Evolutionary conservation across 2,329 filamentous ascomycete genomes (phyloP).

Genomic region (Pyricularia grisea): DNA sequence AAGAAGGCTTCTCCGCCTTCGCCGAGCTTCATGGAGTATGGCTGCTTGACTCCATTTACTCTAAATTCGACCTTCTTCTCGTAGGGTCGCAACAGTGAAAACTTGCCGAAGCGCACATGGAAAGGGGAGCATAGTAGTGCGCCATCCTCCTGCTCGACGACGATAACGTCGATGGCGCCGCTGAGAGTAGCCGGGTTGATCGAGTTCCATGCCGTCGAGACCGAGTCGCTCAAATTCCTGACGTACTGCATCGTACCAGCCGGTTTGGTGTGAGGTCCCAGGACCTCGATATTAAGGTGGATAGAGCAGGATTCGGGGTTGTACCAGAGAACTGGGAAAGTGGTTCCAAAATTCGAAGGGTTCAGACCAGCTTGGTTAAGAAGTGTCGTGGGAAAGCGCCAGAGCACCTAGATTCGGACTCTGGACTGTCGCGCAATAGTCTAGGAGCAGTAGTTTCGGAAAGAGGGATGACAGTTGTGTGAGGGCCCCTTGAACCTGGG

Average conservation of each 20-base stretch:
- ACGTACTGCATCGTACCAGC: constrained; percentile 85
- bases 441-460: not conserved
- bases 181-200: constrained; percentile 97
- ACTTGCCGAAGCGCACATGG: constrained; percentile 98
- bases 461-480: not conserved
- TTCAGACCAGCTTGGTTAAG: not conserved
- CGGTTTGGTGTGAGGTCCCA: not conserved
- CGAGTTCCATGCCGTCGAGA: constrained; percentile 98
- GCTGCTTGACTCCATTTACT: constrained; percentile 85
- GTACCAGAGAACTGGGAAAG: not conserved
- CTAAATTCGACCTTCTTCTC: constrained; percentile 99
- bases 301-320: not conserved
- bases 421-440: not conserved
- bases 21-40: constrained; percentile 96
- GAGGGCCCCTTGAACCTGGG: not conserved
- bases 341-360: not conserved
- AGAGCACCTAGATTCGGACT: not conserved
- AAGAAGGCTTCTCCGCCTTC: constrained; percentile 98
- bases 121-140: constrained; percentile 87
- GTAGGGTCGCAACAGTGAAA: constrained; percentile 85
- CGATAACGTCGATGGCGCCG: constrained; percentile 97
- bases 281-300: not conserved
- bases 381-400: not conserved
- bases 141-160: constrained; percentile 93
- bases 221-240: constrained; percentile 84